Evolutionary conservation across 2,329 filamentous ascomycete genomes (phyloP), one percentile per base, ranked within the genome.

Genomic region (Aspergillus piperis): DNA sequence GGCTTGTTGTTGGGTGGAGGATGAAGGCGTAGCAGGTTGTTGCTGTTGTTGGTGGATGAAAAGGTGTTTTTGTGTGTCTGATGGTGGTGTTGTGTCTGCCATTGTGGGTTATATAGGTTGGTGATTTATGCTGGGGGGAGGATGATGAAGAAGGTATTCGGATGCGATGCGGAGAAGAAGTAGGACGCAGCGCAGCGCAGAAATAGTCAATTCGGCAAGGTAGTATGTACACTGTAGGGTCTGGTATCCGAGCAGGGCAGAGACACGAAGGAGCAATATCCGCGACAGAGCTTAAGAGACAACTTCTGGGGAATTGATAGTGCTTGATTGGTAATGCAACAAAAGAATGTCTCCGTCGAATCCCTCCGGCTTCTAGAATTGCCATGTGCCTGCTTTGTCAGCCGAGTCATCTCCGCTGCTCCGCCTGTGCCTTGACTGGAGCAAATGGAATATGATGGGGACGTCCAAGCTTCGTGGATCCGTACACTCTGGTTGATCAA

Each of bases 331-430:
- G 41, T 44, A 44, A 44, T 44, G 41, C 41, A 15, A 19, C 41
- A 19, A 6, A 21, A 23, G 21, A 44, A 6, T 44, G 19, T 19
- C 41, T 21, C 41, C 41, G 41, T 19, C 41, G 10, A 44, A 44
- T 44, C 41, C 21, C 41, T 44, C 41, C 41, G 41, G 41, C 11
- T 19, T 44, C 41, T 44, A 23, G 41, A 44, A 21, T 21, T 19
- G 19, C 41, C 41, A 19, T 17, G 41, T 42, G 41, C 41, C 41
- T 19, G 61, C 58, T 66, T 66, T 66, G 64, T 66, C 64, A 66
- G 60, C 61, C 47, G 19, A 38, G 17, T 30, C 19, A 30, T 50
- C 25, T 48, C 59, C 57, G 54, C 53, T 41, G 54, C 53, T 51
- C 48, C 42, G n/a, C 41, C 19, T 13, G 19, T 23, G 19, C 41